Evolutionary conservation across 306 rosid species (phyloP).

Genomic region (Lablab purpureus): DNA sequence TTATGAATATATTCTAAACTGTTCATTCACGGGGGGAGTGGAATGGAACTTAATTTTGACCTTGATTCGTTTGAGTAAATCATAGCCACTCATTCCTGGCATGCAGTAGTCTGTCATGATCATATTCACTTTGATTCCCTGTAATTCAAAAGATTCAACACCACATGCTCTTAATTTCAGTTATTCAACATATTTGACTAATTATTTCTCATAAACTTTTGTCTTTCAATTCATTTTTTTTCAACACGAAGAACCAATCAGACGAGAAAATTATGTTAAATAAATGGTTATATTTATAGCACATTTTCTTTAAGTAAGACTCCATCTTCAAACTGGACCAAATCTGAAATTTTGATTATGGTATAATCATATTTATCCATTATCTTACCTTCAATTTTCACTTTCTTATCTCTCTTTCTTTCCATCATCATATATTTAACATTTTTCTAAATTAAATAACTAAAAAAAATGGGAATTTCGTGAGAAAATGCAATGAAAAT

Average conservation of each 20-base stretch:
- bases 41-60: conserved; percentile 48
- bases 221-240: too few relatives aligned
- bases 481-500: conserved; percentile 8
- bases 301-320: too few relatives aligned
- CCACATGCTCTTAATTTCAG: background rate
- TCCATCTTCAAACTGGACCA: too few relatives aligned
- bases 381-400: too few relatives aligned
- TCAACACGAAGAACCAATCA: too few relatives aligned
- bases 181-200: background rate
- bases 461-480: background rate
- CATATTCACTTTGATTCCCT: conserved; percentile 88
- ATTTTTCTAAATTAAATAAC: background rate
- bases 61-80: conserved; percentile 92
- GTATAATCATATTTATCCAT: too few relatives aligned
- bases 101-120: conserved; percentile 99
- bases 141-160: conserved; percentile 41
- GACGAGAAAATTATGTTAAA: too few relatives aligned
- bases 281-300: too few relatives aligned
- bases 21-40: conserved; percentile 22
- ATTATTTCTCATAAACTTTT: too few relatives aligned
- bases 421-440: too few relatives aligned
- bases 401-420: too few relatives aligned
- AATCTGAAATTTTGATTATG: too few relatives aligned
- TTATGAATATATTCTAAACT: background rate
- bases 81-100: conserved; percentile 99